These are phyloP conservation scores for Diaporthe helianthi DNA, from an alignment of 2,329 filamentous ascomycete species.

Conservation along the genomic window DNA sequence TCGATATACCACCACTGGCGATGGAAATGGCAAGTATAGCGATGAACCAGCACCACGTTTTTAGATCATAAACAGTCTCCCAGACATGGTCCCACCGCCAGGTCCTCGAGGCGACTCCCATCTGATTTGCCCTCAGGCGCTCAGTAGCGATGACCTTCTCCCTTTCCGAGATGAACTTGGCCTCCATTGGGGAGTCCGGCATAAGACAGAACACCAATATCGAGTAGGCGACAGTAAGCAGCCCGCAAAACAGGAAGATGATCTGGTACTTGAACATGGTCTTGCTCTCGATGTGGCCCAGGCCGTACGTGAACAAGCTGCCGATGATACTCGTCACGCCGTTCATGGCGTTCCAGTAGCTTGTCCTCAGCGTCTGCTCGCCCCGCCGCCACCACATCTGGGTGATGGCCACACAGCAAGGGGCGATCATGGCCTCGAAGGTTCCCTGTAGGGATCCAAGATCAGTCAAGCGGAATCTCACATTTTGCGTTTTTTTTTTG, in stretches of 20 bases:
- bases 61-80: conserved; percentile 48
- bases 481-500: too few species aligned
- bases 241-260: conserved; percentile 57
- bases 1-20: conserved; percentile 63
- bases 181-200: conserved; percentile 69
- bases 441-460: not conserved
- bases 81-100: conserved; percentile 52
- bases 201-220: conserved; percentile 61
- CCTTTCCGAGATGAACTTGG: conserved; percentile 61
- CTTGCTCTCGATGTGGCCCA: conserved; percentile 53
- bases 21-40: conserved; percentile 62
- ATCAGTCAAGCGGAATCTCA: not conserved
- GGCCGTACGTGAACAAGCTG: conserved; percentile 61
- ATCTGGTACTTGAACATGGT: conserved; percentile 59
- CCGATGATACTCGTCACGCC: conserved; percentile 62
- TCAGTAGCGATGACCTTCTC: conserved; percentile 67
- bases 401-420: conserved; percentile 58
- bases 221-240: conserved; percentile 59
- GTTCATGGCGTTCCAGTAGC: conserved; percentile 63
- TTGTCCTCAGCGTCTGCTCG: conserved; percentile 58
- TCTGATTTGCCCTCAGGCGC: conserved; percentile 59
- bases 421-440: conserved; percentile 58
- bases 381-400: conserved; percentile 62
- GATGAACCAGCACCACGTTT: conserved; percentile 52
- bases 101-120: conserved; percentile 47